These are phyloP conservation scores for Boletus fagicola DNA, from an alignment of 768 basidiomycete species.

Conservation along the genomic window DNA sequence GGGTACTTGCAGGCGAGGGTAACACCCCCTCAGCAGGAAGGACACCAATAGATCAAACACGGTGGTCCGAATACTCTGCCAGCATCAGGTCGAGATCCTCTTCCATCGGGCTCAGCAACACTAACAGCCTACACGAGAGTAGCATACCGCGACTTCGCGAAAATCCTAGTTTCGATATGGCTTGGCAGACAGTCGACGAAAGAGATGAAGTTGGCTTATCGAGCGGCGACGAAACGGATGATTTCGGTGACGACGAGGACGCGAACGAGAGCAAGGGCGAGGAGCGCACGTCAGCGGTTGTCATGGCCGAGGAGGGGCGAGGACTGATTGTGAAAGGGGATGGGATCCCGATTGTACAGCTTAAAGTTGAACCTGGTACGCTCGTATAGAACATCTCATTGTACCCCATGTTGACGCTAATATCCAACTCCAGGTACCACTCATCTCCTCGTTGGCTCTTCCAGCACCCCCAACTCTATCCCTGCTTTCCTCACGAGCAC, in stretches of 20 bases:
- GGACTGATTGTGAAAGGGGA: conserved; percentile 80
- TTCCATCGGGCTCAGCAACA: conserved; percentile 51
- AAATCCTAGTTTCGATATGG: conserved; percentile 74
- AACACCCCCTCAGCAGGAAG: conserved; percentile 45
- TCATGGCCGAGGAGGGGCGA: conserved; percentile 80
- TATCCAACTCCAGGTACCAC: conserved; percentile 66
- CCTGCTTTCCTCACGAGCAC: conserved; percentile 68
- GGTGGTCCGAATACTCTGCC: conserved; percentile 75
- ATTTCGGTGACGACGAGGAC: conserved; percentile 51
- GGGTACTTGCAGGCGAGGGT: conserved; percentile 56
- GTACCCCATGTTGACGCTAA: not conserved
- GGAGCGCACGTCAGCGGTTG: conserved; percentile 72
- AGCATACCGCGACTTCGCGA: conserved; percentile 48
- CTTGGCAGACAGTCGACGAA: conserved; percentile 73
- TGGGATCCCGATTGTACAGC: conserved; percentile 54
- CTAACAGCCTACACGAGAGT: conserved; percentile 41
- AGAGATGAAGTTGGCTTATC: conserved; percentile 61
- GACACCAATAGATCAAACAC: conserved; percentile 57
- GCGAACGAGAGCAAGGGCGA: conserved; percentile 53
- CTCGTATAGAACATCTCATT: not conserved
- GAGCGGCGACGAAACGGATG: conserved; percentile 53
- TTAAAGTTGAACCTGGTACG: conserved; percentile 75
- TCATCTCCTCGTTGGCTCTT: conserved; percentile 87
- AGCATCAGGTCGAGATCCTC: conserved; percentile 70
- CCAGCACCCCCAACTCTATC: conserved; percentile 72